phyloP scores from a whole-genome alignment of 768 basidiomycete species.

The Psilocybe cyanescens region DNA sequence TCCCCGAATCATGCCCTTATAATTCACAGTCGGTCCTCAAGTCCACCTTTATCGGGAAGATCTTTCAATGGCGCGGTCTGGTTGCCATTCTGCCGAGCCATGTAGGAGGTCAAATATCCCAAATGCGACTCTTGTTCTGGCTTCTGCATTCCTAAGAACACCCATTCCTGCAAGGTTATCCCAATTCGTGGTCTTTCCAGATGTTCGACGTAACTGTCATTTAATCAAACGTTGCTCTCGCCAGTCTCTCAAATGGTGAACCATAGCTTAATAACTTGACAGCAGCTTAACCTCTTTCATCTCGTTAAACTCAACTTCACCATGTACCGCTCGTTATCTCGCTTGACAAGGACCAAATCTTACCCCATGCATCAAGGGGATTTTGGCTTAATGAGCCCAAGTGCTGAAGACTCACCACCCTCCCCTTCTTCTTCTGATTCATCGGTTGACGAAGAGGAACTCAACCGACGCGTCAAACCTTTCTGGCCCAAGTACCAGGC shows the following conservation, averaged over 20 bases:
- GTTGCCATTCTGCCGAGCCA: constrained; percentile 36
- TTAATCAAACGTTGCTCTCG: constrained; percentile 12
- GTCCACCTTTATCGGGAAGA: constrained; percentile 39
- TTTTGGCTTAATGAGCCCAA: background rate
- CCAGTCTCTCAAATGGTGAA: constrained; percentile 16
- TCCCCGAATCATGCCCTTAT: constrained; percentile 26
- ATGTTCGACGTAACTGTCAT: constrained; percentile 19
- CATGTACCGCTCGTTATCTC: constrained; percentile 8
- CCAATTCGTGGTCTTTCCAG: constrained; percentile 22
- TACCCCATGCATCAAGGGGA: constrained; percentile 8
- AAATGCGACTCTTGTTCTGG: constrained; percentile 31
- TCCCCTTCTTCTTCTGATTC: constrained; percentile 52
- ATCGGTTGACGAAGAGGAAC: constrained; percentile 60
- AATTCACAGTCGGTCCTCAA: constrained; percentile 22
- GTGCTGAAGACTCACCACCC: constrained; percentile 28
- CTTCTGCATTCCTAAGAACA: constrained; percentile 33
- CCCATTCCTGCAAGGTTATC: constrained; percentile 28
- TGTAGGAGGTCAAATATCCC: constrained; percentile 34
- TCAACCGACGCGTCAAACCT: constrained; percentile 62
- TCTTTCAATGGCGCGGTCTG: constrained; percentile 32
- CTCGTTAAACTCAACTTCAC: background rate
- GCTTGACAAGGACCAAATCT: constrained; percentile 10
- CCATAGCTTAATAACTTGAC: background rate
- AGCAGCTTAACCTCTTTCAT: background rate
- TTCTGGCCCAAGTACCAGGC: constrained; percentile 62